Conservation (phyloP, 176 grass and related monocot species). For the Aegilops bicornis region DNA sequence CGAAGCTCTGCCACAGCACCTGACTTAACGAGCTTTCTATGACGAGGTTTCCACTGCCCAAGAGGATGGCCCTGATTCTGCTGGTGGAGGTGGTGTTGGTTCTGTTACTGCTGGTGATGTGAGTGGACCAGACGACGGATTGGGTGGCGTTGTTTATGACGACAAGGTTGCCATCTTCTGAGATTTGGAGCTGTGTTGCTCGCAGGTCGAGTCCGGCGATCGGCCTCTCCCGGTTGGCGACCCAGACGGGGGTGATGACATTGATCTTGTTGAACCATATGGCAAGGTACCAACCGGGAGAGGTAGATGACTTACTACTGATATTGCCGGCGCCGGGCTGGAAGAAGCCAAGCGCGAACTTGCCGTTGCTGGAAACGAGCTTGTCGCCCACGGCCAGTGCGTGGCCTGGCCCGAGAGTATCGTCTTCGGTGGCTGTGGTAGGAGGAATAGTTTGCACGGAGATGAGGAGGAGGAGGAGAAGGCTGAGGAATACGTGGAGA, state of each 20-base stretch:
- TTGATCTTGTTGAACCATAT: not conserved
- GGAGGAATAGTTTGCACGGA: not conserved
- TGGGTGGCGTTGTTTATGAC: conserved; percentile 5
- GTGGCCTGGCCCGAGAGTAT: not conserved
- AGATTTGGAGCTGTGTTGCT: conserved; percentile 13
- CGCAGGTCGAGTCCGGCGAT: not conserved
- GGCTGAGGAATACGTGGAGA: not conserved
- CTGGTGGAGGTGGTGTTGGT: not conserved
- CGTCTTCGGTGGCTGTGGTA: not conserved
- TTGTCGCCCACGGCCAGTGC: conserved; percentile 20
- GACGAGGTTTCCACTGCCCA: conserved; percentile 35
- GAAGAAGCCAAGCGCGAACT: conserved; percentile 43
- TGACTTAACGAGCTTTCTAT: not conserved
- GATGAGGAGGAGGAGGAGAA: not conserved
- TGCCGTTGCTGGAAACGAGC: conserved; percentile 17
- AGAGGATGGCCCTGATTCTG: not conserved
- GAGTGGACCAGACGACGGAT: conserved; percentile 30
- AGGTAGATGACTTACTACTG: not conserved
- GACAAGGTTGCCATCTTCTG: conserved; percentile 35
- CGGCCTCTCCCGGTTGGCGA: not conserved
- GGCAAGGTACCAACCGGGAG: not conserved
- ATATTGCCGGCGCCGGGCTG: not conserved
- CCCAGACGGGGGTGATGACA: conserved; percentile 9
- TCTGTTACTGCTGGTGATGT: not conserved
- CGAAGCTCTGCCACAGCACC: not conserved